Evolutionary conservation across 225 moss, liverwort and hornwort species (phyloP), one percentile per base, ranked within the genome.

Genomic region (Bryoerythrophyllum caledonicum): DNA sequence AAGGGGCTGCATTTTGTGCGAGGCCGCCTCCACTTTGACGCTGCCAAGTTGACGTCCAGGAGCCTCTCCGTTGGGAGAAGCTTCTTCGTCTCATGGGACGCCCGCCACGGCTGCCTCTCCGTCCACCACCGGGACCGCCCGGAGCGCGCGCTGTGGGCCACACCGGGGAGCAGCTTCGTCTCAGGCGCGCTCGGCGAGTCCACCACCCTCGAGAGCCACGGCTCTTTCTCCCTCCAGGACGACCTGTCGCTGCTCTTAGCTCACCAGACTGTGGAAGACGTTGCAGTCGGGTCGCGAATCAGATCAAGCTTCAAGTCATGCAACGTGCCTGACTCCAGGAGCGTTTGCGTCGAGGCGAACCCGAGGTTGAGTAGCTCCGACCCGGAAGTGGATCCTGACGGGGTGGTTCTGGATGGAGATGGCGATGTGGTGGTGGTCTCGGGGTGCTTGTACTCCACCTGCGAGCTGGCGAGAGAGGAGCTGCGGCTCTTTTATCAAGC

Each of bases 191-290:
- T 79, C 21, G 95, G 87, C 19, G 80, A 82, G 69, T 86, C 90
- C 56, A 85, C 79, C n/a, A 82, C 90, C 26, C 84, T 87, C 41
- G 93, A 91, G 10, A 87, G 86, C 62, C 81, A 84, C 79, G 95
- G 95, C 23, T 96, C 95, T 0, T 86, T 73, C 60, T 80, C 95
- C 4, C 81, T 96, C 68, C 76, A 90, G 44, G 95, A 96, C 77
- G 43, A 78, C 8, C 63, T 79, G 20, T 83, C 83, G 28, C 74
- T 87, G 57, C 65, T 90, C 4, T 75, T 93, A 65, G 69, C 68
- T 44, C 93, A 96, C 68, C 95, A 96, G 70, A 93, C 86, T 15
- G 55, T 96, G 26, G 89, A 96, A 65, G 70, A 79, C 51, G 79
- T 96, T 62, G 13, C 48, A 49, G 5, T 26, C 23, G 25, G 35